These are phyloP conservation scores for Panaeolus cyanescens DNA, from an alignment of 768 basidiomycete species.

Conservation along the genomic window DNA sequence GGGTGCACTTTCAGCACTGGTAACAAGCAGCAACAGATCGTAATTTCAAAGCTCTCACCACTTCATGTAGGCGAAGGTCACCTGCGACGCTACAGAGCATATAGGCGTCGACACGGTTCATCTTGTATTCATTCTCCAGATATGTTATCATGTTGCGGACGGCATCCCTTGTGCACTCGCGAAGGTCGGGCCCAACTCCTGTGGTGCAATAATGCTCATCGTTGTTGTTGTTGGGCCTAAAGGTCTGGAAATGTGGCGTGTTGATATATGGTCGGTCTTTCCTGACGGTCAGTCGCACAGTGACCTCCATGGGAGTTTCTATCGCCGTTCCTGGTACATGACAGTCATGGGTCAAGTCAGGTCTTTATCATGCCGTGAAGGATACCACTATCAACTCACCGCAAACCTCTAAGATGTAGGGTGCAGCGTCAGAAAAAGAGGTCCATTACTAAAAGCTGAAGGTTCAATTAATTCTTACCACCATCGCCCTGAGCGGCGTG, in stretches of 20 bases:
- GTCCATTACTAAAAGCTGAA: background rate
- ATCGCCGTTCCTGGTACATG: slow-evolving; percentile 54
- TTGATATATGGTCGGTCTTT: slow-evolving; percentile 60
- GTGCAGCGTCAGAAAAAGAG: background rate
- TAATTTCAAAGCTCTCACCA: slow-evolving; percentile 35
- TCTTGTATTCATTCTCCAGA: slow-evolving; percentile 41
- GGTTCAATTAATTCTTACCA: slow-evolving; percentile 35
- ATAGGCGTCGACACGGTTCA: slow-evolving; percentile 53
- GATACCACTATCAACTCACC: slow-evolving; percentile 35
- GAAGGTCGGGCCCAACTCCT: slow-evolving; percentile 56
- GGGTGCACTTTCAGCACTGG: no score
- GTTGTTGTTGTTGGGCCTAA: slow-evolving; percentile 21
- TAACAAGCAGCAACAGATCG: no score
- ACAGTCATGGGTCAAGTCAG: background rate
- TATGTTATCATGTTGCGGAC: slow-evolving; percentile 61
- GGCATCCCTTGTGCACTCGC: slow-evolving; percentile 55
- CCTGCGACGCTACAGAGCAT: slow-evolving; percentile 64
- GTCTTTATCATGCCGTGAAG: background rate
- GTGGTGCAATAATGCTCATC: slow-evolving; percentile 60
- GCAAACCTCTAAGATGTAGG: slow-evolving; percentile 55
- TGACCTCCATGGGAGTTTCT: slow-evolving; percentile 61
- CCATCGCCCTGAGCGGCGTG: slow-evolving; percentile 71
- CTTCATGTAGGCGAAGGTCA: slow-evolving; percentile 63
- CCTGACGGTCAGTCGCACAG: slow-evolving; percentile 54
- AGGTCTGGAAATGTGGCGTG: slow-evolving; percentile 56